Evolutionary conservation across 768 basidiomycete genomes (phyloP).

Genomic region (Phylloporus scabripes): DNA sequence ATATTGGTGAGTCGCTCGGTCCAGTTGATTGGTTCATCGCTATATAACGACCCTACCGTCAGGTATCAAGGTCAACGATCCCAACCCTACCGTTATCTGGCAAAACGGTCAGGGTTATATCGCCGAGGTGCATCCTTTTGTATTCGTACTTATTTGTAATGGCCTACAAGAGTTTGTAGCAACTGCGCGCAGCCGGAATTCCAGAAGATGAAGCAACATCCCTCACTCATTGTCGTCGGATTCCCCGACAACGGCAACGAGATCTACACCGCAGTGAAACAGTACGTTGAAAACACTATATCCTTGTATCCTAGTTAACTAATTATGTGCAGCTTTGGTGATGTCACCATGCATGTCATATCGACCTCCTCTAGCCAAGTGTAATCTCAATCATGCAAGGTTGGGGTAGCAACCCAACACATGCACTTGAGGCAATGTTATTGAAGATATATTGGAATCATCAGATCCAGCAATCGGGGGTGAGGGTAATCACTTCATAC

Average conservation of each 20-base stretch:
- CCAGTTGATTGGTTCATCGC: neutral
- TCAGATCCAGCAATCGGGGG: too few species aligned
- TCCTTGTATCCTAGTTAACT: conserved; percentile 2
- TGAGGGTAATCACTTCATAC: too few species aligned
- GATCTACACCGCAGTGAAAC: conserved; percentile 72
- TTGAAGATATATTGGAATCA: too few species aligned
- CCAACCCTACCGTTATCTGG: conserved; percentile 43
- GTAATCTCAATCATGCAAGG: conserved; percentile 31
- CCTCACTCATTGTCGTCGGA: conserved; percentile 59
- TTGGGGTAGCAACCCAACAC: conserved; percentile 78
- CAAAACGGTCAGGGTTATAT: conserved; percentile 56
- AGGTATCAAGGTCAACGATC: conserved; percentile 57
- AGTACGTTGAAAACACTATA: conserved; percentile 47
- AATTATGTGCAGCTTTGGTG: conserved; percentile 54
- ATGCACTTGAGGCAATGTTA: too few species aligned
- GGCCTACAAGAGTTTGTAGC: conserved; percentile 23
- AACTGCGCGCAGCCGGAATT: conserved; percentile 49
- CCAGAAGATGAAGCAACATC: conserved; percentile 36
- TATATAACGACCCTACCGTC: neutral
- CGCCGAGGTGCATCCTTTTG: conserved; percentile 32
- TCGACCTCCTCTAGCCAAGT: neutral
- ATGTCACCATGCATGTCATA: conserved; percentile 42
- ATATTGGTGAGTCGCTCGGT: conserved; percentile 50
- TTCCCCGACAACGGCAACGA: conserved; percentile 73
- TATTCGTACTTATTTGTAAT: neutral